These are phyloP conservation scores for Aspergillus funiculosus DNA, from an alignment of 495 filamentous ascomycete species.

Conservation along the genomic window DNA sequence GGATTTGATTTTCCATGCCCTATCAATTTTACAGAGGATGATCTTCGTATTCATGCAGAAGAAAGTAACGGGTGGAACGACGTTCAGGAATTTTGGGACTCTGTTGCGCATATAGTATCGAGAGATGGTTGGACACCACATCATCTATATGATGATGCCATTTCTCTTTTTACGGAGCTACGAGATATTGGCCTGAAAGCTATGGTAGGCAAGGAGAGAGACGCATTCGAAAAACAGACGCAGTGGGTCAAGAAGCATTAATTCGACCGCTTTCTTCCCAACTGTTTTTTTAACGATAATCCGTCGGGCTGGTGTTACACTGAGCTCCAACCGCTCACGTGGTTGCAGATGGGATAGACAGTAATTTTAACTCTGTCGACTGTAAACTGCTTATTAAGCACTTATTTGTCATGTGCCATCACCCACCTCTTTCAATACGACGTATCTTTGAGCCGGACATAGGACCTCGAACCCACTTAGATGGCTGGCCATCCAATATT, in stretches of 20 bases:
- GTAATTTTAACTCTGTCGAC: too few species aligned
- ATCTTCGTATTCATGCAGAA: constrained; percentile 19
- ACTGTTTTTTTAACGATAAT: too few species aligned
- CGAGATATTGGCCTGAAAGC: constrained; percentile 16
- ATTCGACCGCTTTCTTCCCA: too few species aligned
- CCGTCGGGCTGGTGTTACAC: too few species aligned
- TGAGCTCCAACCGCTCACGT: too few species aligned
- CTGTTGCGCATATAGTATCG: constrained; percentile 17
- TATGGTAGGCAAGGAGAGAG: constrained; percentile 19
- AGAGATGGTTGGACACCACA: constrained; percentile 22
- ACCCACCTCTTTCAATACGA: too few species aligned
- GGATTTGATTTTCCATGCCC: constrained; percentile 24
- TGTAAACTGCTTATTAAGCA: too few species aligned
- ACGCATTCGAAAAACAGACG: constrained; percentile 15
- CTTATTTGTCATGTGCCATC: too few species aligned
- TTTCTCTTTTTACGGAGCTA: constrained; percentile 16
- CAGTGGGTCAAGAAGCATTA: constrained; percentile 17
- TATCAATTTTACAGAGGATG: constrained; percentile 23
- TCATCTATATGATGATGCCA: constrained; percentile 16
- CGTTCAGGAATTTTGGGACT: constrained; percentile 23
- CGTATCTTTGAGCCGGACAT: too few species aligned
- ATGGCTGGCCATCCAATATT: too few species aligned
- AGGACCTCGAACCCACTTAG: too few species aligned
- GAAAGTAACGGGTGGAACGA: constrained; percentile 26
- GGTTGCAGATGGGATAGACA: too few species aligned